Evolutionary conservation across 83 land plant species (phyloP), one percentile per base, ranked within the genome.

Genomic region (Diphasiastrum complanatum): DNA sequence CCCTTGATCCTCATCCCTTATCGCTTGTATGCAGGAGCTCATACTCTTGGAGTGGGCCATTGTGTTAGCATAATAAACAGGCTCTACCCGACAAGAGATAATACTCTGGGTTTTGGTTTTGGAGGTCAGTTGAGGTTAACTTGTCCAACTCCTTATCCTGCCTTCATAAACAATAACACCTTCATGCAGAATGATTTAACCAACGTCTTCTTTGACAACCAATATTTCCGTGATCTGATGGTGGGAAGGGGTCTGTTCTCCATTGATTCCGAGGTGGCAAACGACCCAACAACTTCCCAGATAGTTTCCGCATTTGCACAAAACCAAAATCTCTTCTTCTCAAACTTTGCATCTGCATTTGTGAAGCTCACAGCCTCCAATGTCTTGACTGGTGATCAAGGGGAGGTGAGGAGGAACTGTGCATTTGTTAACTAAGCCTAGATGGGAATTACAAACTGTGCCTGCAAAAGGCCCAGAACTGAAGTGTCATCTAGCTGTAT

Each of bases 41-140:
- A 55, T 35, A 55, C 59, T 11, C 26, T 55, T 6, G 59, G 59
- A 33, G 59, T 55, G 14, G 59, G 59, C 28, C 59, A 55, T 19
- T 55, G 59, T 30, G 59, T 55, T 11, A 55, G 31, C 34, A 55
- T 55, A 26, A 35, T 55, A 30, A 55, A 55, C 19, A 10, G 59
- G 6, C 35, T 55, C 6, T 55, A 55, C 35, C 59, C 59, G 11
- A 55, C 18, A 11, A 27, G 19, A 27, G 59, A 55, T 30, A 14
- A 16, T 6, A 30, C 35, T 27, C 14, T 55, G 34, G 59, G 59
- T 11, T 27, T 55, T 11, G 18, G 26, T 11, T 55, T 20, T 30
- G 59, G 35, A 26, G 59, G 59, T 16, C 20, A 27, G 59, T 32
- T 55, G 35, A 30, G 30, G 38, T 27, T 33, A 11, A 27, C 18